Evolutionary conservation across 2,329 filamentous ascomycete species (phyloP).

Genomic region (Verticillium longisporum): DNA sequence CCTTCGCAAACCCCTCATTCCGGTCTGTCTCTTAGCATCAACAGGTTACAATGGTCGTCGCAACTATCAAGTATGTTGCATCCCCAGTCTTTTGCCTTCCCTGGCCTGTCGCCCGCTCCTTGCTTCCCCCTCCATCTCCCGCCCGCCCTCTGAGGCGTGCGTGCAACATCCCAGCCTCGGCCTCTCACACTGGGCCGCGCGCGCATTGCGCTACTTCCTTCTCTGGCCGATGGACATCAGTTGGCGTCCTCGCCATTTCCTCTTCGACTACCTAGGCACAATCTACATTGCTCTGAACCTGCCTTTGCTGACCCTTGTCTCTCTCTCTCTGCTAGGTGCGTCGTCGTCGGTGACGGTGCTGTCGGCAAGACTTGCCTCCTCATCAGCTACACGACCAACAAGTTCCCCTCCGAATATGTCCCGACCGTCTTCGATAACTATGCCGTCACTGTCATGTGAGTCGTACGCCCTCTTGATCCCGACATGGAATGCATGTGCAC

Average conservation of each 20-base stretch:
- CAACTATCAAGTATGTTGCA: slow-evolving; percentile 55
- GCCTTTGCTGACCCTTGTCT: background rate
- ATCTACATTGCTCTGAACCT: background rate
- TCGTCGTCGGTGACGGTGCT: slow-evolving; percentile 98
- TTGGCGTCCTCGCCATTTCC: background rate
- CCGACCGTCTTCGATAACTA: slow-evolving; percentile 99
- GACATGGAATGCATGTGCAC: background rate
- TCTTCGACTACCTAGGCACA: background rate
- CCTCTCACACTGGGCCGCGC: slow-evolving; percentile 1
- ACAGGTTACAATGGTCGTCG: slow-evolving; percentile 46
- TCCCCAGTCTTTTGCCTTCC: slow-evolving; percentile 13
- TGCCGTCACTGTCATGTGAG: slow-evolving; percentile 98
- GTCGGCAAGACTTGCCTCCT: slow-evolving; percentile 98
- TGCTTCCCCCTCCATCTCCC: slow-evolving; percentile 5
- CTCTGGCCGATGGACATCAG: background rate
- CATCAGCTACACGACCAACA: slow-evolving; percentile 99
- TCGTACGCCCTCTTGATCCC: slow-evolving; percentile 21
- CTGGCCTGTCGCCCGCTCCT: slow-evolving; percentile 3
- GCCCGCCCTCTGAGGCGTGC: background rate
- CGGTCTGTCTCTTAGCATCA: background rate
- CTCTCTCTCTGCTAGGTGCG: slow-evolving; percentile 58
- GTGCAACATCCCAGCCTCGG: background rate
- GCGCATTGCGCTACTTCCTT: background rate
- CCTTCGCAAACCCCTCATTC: background rate
- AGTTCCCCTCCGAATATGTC: slow-evolving; percentile 99